Conservation (phyloP, 1,139 yeast species). For the Pichia sp. region DNA sequence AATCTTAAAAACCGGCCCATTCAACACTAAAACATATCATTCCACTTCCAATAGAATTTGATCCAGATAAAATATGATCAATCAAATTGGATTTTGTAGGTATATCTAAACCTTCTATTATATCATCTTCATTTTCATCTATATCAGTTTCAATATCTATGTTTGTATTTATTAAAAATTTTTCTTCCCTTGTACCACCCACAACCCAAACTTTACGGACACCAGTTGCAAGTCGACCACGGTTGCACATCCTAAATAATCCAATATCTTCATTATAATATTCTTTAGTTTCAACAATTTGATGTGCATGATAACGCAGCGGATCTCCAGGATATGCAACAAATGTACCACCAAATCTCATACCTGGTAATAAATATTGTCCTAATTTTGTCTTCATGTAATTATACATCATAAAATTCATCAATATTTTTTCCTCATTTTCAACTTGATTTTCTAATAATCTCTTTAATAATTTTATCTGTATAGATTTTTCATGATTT, state of each 20-base stretch:
- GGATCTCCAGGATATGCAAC: conserved; percentile 96
- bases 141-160: neutral
- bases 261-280: conserved; percentile 46
- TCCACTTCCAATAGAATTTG: conserved; percentile 14
- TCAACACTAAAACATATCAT: conserved; percentile 54
- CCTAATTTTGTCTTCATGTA: conserved; percentile 39
- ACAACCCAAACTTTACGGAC: conserved; percentile 84
- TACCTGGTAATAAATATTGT: conserved; percentile 71
- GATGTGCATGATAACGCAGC: conserved; percentile 80
- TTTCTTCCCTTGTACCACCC: conserved; percentile 15
- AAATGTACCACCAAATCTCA: conserved; percentile 84
- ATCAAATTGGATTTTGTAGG: conserved; percentile 1
- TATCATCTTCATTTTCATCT: conserved; percentile 1
- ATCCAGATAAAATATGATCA: conserved; percentile 2
- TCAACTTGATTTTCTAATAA: conserved; percentile 4
- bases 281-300: conserved; percentile 54
- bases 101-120: neutral
- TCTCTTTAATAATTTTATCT: neutral
- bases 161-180: neutral
- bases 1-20: conserved; percentile 62
- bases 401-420: conserved; percentile 31
- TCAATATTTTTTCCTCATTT: conserved; percentile 18
- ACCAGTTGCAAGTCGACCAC: conserved; percentile 88
- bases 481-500: neutral
- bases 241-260: conserved; percentile 56